A percentile compares a stretch with the other conserved stretches of the same genome.
These are phyloP conservation scores for Psilocybe cyanescens DNA, from an alignment of 768 basidiomycete species.

Conservation along the genomic window DNA sequence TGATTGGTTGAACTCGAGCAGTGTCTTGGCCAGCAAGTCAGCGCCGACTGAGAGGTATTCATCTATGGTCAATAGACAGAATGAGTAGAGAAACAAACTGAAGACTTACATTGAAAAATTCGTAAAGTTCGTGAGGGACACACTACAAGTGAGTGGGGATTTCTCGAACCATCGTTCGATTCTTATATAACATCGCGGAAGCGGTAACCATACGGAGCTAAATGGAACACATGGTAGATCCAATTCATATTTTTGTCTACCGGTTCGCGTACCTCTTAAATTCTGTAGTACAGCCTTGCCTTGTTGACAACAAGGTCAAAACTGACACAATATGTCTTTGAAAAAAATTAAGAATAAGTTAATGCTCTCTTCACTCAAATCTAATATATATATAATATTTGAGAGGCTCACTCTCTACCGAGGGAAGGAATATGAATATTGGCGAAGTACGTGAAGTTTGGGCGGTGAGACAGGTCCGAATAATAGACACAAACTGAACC, in stretches of 20 bases:
- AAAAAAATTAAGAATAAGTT: not conserved
- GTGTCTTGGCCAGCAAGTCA: slow-evolving; percentile 54
- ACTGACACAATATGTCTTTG: not conserved
- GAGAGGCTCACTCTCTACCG: too few species aligned
- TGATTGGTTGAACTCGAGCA: slow-evolving; percentile 35
- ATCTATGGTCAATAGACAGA: slow-evolving; percentile 7
- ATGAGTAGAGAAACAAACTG: not conserved
- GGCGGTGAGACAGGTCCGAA: not conserved
- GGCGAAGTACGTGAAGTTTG: not conserved
- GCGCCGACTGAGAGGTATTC: slow-evolving; percentile 26
- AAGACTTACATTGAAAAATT: slow-evolving; percentile 22
- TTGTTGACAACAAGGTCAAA: slow-evolving; percentile 4
- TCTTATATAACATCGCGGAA: slow-evolving; percentile 22
- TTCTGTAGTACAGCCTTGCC: slow-evolving; percentile 15
- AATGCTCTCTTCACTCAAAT: not conserved
- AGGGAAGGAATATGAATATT: too few species aligned
- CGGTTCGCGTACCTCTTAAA: slow-evolving; percentile 9
- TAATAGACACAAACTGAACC: not conserved
- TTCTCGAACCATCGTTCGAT: not conserved
- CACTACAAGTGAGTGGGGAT: slow-evolving; percentile 31
- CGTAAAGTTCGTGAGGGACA: slow-evolving; percentile 29
- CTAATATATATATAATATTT: too few species aligned
- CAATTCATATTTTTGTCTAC: not conserved
- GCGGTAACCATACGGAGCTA: slow-evolving; percentile 25
- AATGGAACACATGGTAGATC: slow-evolving; percentile 6